Base-by-base conservation (phyloP, 2,329 filamentous ascomycete species). In the Ophiostoma populinum region DNA sequence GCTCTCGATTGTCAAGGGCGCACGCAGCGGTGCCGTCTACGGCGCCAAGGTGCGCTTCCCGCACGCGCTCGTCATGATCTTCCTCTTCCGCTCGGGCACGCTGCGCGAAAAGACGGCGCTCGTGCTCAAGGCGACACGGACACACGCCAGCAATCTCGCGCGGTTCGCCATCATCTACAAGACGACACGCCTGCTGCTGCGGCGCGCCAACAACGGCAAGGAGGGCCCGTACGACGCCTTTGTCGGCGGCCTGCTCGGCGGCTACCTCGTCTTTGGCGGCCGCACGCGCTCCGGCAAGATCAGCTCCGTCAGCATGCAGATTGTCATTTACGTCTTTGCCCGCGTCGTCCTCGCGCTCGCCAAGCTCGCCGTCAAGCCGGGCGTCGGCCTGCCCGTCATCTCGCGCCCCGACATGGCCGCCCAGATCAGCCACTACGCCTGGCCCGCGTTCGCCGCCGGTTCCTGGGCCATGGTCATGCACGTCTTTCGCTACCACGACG, bases 11-110 rank as follows among this genome's bases (percentile, higher is more conserved):
- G 55, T 93, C 55, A 98, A 98, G 68, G 83, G 75, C 49, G 80
- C 90, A 46, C 83, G 90, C 58, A 98, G 95, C 73, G 90, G 90
- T 55, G 76, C 86, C 45, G 83, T 98, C 43, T 98, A 98, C 59
- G 90, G 90, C 41, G 75, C 81, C 49, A 95, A 95, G 70, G 83
- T 98, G 56, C 86, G 90, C 44, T 95, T 98, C 61, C 90, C 90
- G 44, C 90, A 98, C 61, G 90, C 90, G 41, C 69, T 98, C 46
- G 90, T 98, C 34, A 98, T 98, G 87, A 83, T 94, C 46, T 80
- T 95, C 47, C 72, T 98, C 46, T 98, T 98, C 64, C 81, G 90
- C 46, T 83, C 79, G 8, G 90, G 87, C 60, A 79, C 80, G 67
- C 82, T 93, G 48, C 75, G 74, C 37, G 72, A 92, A 54, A 95